phyloP scores from a whole-genome alignment of 495 filamentous ascomycete genomes.

The Melanomma pulvis-pyrius region DNA sequence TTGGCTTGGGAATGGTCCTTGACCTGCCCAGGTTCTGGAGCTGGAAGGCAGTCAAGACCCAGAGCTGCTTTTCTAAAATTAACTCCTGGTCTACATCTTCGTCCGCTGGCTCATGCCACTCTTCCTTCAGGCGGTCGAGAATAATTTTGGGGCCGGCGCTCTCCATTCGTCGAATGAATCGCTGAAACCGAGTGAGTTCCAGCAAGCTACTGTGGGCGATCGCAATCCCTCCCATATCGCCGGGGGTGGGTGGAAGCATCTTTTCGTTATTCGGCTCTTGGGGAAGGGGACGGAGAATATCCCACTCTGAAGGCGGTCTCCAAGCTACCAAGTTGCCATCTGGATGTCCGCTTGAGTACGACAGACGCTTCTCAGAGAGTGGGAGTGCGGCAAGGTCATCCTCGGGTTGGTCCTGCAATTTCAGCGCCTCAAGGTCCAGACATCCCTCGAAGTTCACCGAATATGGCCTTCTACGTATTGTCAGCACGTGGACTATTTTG shows the following conservation, averaged over 20 bases:
- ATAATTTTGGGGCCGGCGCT: constrained; percentile 37
- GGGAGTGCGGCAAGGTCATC: background rate
- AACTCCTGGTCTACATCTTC: constrained; percentile 34
- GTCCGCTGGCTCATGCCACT: constrained; percentile 36
- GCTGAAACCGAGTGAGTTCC: constrained; percentile 37
- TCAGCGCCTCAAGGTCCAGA: constrained; percentile 21
- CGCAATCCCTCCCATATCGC: constrained; percentile 8
- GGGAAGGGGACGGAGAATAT: constrained; percentile 21
- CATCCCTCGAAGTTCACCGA: constrained; percentile 32
- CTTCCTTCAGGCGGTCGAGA: constrained; percentile 39
- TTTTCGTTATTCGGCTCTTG: constrained; percentile 3
- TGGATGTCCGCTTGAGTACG: constrained; percentile 19
- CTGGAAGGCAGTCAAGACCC: constrained; percentile 42
- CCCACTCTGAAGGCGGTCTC: constrained; percentile 32
- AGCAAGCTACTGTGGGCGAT: constrained; percentile 19
- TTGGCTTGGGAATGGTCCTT: constrained; percentile 18
- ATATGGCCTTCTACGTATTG: constrained; percentile 10
- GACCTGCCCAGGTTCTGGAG: constrained; percentile 31
- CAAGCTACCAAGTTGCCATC: constrained; percentile 26
- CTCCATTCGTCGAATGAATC: constrained; percentile 42
- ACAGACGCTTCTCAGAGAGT: background rate
- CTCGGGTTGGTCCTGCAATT: constrained; percentile 16
- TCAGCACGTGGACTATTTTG: background rate
- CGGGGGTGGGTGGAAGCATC: constrained; percentile 16
- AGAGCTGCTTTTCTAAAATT: constrained; percentile 40